Evolutionary conservation across 352 stramenopile genomes (phyloP).

Genomic region (Phytophthora tentaculata): DNA sequence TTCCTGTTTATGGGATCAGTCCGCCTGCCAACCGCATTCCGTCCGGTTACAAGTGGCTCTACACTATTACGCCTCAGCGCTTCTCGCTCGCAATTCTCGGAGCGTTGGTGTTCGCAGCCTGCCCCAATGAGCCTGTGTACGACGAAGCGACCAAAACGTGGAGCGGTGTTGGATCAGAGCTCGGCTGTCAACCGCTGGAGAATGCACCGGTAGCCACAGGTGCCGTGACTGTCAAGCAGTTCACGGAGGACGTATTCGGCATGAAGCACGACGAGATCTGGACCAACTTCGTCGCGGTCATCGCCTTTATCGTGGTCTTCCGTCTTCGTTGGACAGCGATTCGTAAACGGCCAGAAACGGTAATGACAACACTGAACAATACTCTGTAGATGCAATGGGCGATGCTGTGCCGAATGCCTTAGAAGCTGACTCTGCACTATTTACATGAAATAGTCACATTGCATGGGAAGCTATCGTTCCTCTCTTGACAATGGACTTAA

Average conservation of each 20-base stretch:
- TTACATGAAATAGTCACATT: too few relatives aligned
- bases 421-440: too few relatives aligned
- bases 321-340: constrained; percentile 55
- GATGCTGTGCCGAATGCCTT: too few relatives aligned
- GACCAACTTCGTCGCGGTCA: constrained; percentile 39
- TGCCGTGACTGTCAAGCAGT: constrained; percentile 48
- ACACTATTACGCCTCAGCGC: constrained; percentile 39
- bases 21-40: constrained; percentile 44
- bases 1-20: constrained; percentile 52
- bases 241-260: constrained; percentile 47
- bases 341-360: constrained; percentile 57
- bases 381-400: too few relatives aligned
- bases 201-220: constrained; percentile 36
- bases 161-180: constrained; percentile 30
- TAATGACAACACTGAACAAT: constrained; percentile 28
- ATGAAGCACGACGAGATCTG: constrained; percentile 62
- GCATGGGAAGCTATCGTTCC: too few relatives aligned
- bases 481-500: too few relatives aligned
- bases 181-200: constrained; percentile 45
- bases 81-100: constrained; percentile 40
- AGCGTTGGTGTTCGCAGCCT: constrained; percentile 39
- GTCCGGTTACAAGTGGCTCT: constrained; percentile 46
- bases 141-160: constrained; percentile 34
- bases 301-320: constrained; percentile 51
- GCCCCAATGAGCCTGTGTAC: constrained; percentile 39